Percentiles rank a stretch among this genome's conserved stretches.
phyloP scores from a whole-genome alignment of 1,284 basidiomycete genomes.

The Bondarzewia mesenterica region DNA sequence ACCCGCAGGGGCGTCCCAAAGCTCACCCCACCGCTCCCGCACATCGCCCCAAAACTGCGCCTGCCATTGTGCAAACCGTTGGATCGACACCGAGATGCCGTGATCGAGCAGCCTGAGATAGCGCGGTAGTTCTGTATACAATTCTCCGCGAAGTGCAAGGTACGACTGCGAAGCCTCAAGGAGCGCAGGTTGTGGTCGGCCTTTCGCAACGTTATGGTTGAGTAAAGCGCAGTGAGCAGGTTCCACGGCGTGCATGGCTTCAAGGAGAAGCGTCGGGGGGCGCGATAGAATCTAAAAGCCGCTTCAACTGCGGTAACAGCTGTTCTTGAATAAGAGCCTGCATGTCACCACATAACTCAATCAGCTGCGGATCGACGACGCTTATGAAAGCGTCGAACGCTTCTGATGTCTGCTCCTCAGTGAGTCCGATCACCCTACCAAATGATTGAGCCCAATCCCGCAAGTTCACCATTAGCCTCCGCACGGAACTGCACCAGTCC shows the following conservation, averaged over 20 bases:
- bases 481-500: conserved; percentile 50
- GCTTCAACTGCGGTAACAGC: conserved; percentile 46
- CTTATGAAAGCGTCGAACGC: conserved; percentile 67
- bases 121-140: conserved; percentile 57
- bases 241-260: conserved; percentile 61
- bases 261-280: conserved; percentile 57
- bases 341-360: conserved; percentile 43
- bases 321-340: conserved; percentile 41
- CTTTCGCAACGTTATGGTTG: conserved; percentile 52
- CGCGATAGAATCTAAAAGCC: conserved; percentile 46
- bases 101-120: conserved; percentile 51
- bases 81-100: conserved; percentile 44
- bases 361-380: conserved; percentile 47
- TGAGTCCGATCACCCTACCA: conserved; percentile 59
- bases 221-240: conserved; percentile 60
- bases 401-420: conserved; percentile 39
- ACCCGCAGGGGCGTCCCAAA: conserved; percentile 74
- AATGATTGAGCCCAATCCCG: conserved; percentile 57
- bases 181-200: conserved; percentile 53
- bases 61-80: conserved; percentile 47
- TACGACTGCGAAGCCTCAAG: conserved; percentile 67
- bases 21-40: conserved; percentile 56
- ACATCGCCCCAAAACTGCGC: conserved; percentile 49
- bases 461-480: conserved; percentile 36
- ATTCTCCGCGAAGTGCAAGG: conserved; percentile 61